Conservation (phyloP, 2,329 filamentous ascomycete genomes). For the Fusarium compactum region DNA sequence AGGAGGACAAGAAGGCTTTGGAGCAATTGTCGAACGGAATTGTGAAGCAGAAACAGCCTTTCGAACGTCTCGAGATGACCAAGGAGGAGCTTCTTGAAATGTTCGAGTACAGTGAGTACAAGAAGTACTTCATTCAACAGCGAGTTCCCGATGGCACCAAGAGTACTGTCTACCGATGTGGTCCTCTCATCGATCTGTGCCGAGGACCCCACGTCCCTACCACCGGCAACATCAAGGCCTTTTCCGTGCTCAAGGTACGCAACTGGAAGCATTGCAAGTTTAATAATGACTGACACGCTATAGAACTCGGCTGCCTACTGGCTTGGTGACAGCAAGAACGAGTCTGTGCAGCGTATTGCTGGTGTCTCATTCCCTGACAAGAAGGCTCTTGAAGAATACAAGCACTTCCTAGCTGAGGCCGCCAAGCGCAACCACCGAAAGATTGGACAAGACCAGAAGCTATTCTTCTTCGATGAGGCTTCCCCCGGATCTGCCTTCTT, state of each 20-base stretch:
- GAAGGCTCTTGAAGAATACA: constrained; percentile 91
- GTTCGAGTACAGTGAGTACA: constrained; percentile 98
- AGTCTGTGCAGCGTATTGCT: constrained; percentile 95
- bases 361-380: constrained; percentile 97
- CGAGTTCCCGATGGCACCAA: constrained; percentile 82
- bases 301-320: constrained; percentile 83
- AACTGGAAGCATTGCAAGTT: background rate
- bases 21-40: constrained; percentile 84
- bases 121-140: constrained; percentile 90
- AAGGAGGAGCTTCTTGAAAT: constrained; percentile 95
- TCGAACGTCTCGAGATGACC: constrained; percentile 87
- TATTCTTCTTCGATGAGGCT: constrained; percentile 95
- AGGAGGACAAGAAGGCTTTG: constrained; percentile 86
- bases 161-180: constrained; percentile 95
- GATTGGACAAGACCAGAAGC: constrained; percentile 94
- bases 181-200: constrained; percentile 94
- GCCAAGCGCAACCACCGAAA: constrained; percentile 95
- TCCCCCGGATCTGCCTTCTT: constrained; percentile 96
- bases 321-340: constrained; percentile 91
- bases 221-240: constrained; percentile 93
- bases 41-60: constrained; percentile 96
- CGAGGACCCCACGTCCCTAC: constrained; percentile 92
- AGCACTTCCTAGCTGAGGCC: constrained; percentile 97
- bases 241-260: constrained; percentile 84
- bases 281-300: constrained; percentile 56